Evolutionary conservation across 352 stramenopile species (phyloP).

Genomic region (Phytophthora cryptogea): DNA sequence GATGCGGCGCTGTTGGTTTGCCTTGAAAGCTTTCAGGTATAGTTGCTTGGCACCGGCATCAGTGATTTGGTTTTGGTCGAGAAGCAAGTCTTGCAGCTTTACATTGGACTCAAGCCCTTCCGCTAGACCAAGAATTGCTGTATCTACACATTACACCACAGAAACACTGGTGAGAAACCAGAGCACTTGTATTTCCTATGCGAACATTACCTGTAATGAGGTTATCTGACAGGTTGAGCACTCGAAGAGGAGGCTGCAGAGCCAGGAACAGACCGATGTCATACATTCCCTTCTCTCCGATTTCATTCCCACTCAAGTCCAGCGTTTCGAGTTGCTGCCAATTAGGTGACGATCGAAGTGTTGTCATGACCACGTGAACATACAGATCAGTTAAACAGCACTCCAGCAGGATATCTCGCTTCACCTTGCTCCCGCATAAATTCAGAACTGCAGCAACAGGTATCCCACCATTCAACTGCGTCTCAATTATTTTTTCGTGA

Average conservation of each 20-base stretch:
- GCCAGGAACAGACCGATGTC: constrained; percentile 53
- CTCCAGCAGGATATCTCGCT: constrained; percentile 29
- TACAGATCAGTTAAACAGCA: constrained; percentile 38
- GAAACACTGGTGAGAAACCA: not conserved
- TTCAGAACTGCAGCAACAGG: constrained; percentile 4
- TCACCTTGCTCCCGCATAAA: constrained; percentile 35
- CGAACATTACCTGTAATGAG: constrained; percentile 45
- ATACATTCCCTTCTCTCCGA: constrained; percentile 40
- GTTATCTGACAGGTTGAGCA: constrained; percentile 58
- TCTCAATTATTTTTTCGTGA: constrained; percentile 53
- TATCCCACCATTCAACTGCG: constrained; percentile 18
- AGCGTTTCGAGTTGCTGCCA: constrained; percentile 47
- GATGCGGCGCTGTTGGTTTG: constrained; percentile 51
- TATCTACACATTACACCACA: constrained; percentile 30
- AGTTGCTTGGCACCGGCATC: constrained; percentile 49
- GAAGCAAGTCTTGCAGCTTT: constrained; percentile 50
- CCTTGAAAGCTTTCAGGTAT: constrained; percentile 52
- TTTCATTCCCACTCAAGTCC: constrained; percentile 59
- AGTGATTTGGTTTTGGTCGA: constrained; percentile 59
- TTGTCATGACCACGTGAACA: constrained; percentile 17
- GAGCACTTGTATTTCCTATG: not conserved
- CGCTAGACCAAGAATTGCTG: constrained; percentile 39
- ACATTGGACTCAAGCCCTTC: constrained; percentile 51
- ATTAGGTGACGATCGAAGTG: constrained; percentile 28
- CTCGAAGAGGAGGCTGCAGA: constrained; percentile 39